Conservation (phyloP, 352 stramenopile genomes). For the Pythium biforme region DNA sequence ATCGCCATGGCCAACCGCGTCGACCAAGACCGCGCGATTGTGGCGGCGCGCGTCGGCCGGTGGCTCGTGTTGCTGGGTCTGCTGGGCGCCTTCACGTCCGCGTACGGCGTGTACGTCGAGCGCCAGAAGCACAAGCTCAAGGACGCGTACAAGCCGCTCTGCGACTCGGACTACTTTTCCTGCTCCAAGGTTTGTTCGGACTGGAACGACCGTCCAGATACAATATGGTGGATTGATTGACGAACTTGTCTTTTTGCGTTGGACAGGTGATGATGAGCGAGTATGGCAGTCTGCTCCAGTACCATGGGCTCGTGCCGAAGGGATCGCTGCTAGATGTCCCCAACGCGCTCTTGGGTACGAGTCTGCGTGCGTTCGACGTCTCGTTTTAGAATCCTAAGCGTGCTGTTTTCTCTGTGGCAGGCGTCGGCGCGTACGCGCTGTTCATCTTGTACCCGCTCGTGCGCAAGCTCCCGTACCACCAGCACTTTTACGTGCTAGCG, state of each 20-base stretch:
- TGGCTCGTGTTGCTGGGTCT: conserved; percentile 25
- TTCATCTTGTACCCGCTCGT: conserved; percentile 52
- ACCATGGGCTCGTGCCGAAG: conserved; percentile 39
- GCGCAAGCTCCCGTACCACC: conserved; percentile 34
- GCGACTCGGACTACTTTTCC: conserved; percentile 51
- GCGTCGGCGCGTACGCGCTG: conserved; percentile 38
- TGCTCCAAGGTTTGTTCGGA: conserved; percentile 68
- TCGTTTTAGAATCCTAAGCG: no score
- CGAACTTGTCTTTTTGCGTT: no score
- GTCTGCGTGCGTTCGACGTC: no score
- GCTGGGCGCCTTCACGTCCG: conserved; percentile 20
- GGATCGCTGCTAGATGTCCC: conserved; percentile 45
- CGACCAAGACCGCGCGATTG: neutral
- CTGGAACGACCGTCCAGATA: no score
- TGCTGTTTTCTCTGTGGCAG: conserved; percentile 13
- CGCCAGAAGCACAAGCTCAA: conserved; percentile 36
- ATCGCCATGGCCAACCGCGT: neutral
- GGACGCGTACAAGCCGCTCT: conserved; percentile 47
- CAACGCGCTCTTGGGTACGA: conserved; percentile 47
- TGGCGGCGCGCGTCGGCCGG: neutral
- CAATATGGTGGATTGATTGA: no score
- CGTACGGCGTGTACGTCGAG: conserved; percentile 54
- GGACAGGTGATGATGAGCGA: conserved; percentile 58
- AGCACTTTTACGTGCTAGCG: conserved; percentile 46
- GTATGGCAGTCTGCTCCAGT: conserved; percentile 46